Percentiles rank a stretch among this genome's conserved stretches.
Conservation (phyloP, 192 early-diverging fungal genomes). For the Coemansia erecta region DNA sequence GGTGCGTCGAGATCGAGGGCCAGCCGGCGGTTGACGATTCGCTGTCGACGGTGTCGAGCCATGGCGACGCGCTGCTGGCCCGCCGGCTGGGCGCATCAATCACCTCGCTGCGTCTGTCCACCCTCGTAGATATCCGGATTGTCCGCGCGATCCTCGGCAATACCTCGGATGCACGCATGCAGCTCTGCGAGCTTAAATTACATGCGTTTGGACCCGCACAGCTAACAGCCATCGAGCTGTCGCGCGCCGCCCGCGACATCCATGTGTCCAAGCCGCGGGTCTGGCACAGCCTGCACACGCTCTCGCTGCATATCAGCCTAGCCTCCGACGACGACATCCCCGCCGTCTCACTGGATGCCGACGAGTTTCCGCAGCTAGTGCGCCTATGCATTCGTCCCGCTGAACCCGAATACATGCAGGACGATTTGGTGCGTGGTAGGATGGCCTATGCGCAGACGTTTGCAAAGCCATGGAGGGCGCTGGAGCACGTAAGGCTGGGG, state of each 20-base stretch:
- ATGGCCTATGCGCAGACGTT: slow-evolving; percentile 29
- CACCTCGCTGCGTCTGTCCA: slow-evolving; percentile 21
- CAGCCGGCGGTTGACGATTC: slow-evolving; percentile 31
- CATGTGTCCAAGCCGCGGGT: background rate
- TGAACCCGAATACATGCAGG: slow-evolving; percentile 4
- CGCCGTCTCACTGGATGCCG: slow-evolving; percentile 15
- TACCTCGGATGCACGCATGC: background rate
- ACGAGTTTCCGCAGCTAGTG: slow-evolving; percentile 29
- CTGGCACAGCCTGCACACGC: slow-evolving; percentile 9
- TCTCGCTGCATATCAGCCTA: slow-evolving; percentile 13
- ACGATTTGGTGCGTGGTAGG: too few species aligned
- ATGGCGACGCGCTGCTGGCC: slow-evolving; percentile 25
- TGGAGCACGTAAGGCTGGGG: too few species aligned
- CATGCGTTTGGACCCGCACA: slow-evolving; percentile 24
- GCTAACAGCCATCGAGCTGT: slow-evolving; percentile 18
- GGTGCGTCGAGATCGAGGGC: slow-evolving; percentile 28
- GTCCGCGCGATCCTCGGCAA: slow-evolving; percentile 16
- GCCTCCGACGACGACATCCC: background rate
- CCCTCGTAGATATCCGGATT: slow-evolving; percentile 39
- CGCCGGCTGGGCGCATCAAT: slow-evolving; percentile 8
- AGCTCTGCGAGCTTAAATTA: slow-evolving; percentile 19
- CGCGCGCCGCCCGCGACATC: slow-evolving; percentile 2
- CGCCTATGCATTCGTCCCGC: slow-evolving; percentile 4
- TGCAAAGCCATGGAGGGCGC: slow-evolving; percentile 23
- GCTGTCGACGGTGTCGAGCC: slow-evolving; percentile 20